Evolutionary conservation across 1,284 basidiomycete species (phyloP).

Genomic region (Moesziomyces antarcticus): DNA sequence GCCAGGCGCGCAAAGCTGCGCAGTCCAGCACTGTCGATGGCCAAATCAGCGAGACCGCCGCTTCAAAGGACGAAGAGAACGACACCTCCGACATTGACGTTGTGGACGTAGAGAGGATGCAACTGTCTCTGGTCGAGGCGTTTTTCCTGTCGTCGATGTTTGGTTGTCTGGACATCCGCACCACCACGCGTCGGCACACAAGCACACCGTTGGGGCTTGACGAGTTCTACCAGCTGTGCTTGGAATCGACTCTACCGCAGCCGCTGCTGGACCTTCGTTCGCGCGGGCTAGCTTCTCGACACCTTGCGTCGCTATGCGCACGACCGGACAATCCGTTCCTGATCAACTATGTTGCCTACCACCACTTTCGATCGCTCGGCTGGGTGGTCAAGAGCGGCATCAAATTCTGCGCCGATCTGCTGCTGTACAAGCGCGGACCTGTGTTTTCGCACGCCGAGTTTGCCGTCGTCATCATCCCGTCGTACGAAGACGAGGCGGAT

Average conservation of each 20-base stretch:
- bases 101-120: slow-evolving; percentile 87
- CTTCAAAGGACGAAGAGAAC: slow-evolving; percentile 5
- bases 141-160: slow-evolving; percentile 89
- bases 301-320: slow-evolving; percentile 36
- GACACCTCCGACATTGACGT: slow-evolving; percentile 67
- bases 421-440: slow-evolving; percentile 93
- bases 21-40: slow-evolving; percentile 2
- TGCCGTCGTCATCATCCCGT: slow-evolving; percentile 85
- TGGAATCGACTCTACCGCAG: slow-evolving; percentile 31
- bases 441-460: slow-evolving; percentile 98
- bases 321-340: slow-evolving; percentile 88
- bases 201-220: slow-evolving; percentile 20
- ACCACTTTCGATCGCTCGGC: slow-evolving; percentile 95
- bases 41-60: too few species aligned
- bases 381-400: slow-evolving; percentile 96
- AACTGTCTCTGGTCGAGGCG: slow-evolving; percentile 89
- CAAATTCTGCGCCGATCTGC: slow-evolving; percentile 96
- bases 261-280: slow-evolving; percentile 25
- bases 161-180: slow-evolving; percentile 79
- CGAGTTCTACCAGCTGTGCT: slow-evolving; percentile 41
- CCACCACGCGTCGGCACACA: slow-evolving; percentile 3
- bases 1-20: slow-evolving; percentile 35
- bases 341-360: slow-evolving; percentile 88
- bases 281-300: slow-evolving; percentile 27
- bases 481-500: slow-evolving; percentile 85